Evolutionary conservation across 208 protist genomes (phyloP).

Genomic region (Trypanosomatidae sp.): DNA sequence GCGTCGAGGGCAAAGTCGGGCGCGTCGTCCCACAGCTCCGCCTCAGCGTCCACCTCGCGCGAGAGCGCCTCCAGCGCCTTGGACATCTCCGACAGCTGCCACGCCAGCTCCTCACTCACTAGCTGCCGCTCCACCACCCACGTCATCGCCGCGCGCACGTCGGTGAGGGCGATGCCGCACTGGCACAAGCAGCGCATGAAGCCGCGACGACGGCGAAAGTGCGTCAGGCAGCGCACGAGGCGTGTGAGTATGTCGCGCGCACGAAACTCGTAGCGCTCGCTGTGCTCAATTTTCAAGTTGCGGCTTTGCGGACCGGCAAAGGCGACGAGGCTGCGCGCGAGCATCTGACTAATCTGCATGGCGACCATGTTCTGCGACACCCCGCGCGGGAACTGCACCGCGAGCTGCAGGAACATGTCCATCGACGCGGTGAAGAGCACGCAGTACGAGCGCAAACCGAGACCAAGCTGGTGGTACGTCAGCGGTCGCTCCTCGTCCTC

Average conservation of each 20-base stretch:
- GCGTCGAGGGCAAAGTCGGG: constrained; percentile 78
- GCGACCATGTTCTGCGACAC: constrained; percentile 84
- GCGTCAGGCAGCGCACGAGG: constrained; percentile 69
- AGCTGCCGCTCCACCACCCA: constrained; percentile 51
- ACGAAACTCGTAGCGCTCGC: constrained; percentile 61
- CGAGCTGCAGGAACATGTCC: constrained; percentile 79
- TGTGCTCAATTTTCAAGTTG: constrained; percentile 68
- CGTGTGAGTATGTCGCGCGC: constrained; percentile 62
- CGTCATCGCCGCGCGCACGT: constrained; percentile 37
- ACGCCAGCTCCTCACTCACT: constrained; percentile 36
- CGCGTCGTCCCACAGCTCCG: constrained; percentile 73
- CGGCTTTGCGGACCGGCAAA: constrained; percentile 70
- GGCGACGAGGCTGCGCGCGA: constrained; percentile 62
- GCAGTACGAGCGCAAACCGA: constrained; percentile 42
- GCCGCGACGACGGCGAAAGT: constrained; percentile 49
- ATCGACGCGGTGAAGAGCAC: constrained; percentile 67
- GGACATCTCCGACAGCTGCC: constrained; percentile 52
- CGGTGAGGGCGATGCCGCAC: constrained; percentile 45
- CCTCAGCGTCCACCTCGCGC: constrained; percentile 50
- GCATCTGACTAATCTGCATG: constrained; percentile 79
- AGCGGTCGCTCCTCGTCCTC: constrained; percentile 19
- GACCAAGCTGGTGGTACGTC: constrained; percentile 75
- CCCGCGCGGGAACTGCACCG: constrained; percentile 54
- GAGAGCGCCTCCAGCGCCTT: constrained; percentile 25
- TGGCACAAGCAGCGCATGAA: constrained; percentile 71